Conservation (phyloP, 306 rosid genomes). For the Notholithocarpus densiflorus region DNA sequence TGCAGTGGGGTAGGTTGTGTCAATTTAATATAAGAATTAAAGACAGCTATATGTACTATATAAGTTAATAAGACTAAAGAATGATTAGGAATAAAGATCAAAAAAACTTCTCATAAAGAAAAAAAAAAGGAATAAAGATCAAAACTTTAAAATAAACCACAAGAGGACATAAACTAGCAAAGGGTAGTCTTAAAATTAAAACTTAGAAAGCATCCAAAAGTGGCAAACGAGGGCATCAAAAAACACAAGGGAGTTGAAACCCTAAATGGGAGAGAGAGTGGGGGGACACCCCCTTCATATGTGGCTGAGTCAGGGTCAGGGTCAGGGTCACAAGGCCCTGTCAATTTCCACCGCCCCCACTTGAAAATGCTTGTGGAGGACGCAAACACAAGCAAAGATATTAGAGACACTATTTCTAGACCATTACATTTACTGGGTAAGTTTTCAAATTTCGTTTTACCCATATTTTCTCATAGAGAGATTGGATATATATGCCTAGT, state of each 20-base stretch:
- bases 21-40: background rate
- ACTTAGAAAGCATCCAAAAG: slow-evolving; percentile 19
- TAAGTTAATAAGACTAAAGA: background rate
- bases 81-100: background rate
- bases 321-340: slow-evolving; percentile 24
- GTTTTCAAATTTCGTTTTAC: slow-evolving; percentile 21
- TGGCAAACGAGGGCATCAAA: slow-evolving; percentile 10
- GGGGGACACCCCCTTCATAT: background rate
- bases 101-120: too few relatives aligned
- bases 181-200: background rate
- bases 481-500: background rate
- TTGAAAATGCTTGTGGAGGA: slow-evolving; percentile 50
- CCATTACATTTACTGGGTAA: slow-evolving; percentile 25
- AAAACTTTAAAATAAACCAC: background rate
- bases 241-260: slow-evolving; percentile 26
- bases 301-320: slow-evolving; percentile 11
- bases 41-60: too few relatives aligned
- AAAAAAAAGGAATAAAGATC: background rate
- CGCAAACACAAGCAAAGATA: slow-evolving; percentile 33
- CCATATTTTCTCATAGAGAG: slow-evolving; percentile 21
- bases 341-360: slow-evolving; percentile 50
- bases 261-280: slow-evolving; percentile 14
- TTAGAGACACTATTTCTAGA: too few relatives aligned
- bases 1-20: background rate
- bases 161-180: slow-evolving; percentile 8